A percentile compares a stretch with the other conserved stretches of the same genome.
These are phyloP conservation scores for Darksidea phi DNA, from an alignment of 495 filamentous ascomycete genomes.

Conservation along the genomic window DNA sequence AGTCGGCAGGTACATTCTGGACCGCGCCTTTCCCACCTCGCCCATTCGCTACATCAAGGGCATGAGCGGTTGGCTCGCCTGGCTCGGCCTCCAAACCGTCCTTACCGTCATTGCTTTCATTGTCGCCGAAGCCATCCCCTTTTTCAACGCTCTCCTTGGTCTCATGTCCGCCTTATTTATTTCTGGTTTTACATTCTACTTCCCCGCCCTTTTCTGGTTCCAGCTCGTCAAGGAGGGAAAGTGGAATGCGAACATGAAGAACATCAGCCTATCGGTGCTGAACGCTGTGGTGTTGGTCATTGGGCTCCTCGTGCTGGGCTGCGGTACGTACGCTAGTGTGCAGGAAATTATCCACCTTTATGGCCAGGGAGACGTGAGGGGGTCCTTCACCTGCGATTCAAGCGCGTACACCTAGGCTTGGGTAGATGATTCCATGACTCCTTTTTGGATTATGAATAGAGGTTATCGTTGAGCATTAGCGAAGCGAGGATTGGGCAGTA, in stretches of 20 bases:
- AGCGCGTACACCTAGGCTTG: conserved; percentile 17
- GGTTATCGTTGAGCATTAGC: too few species aligned
- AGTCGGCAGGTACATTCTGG: conserved; percentile 38
- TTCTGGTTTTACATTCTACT: conserved; percentile 27
- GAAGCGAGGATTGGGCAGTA: too few species aligned
- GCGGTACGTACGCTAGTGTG: conserved; percentile 29
- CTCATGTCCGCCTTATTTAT: conserved; percentile 36
- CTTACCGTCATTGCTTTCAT: conserved; percentile 39
- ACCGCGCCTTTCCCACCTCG: conserved; percentile 11
- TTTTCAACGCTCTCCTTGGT: conserved; percentile 40
- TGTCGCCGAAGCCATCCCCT: conserved; percentile 40
- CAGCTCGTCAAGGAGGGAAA: conserved; percentile 40
- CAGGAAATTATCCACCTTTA: conserved; percentile 21
- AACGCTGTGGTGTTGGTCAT: conserved; percentile 56
- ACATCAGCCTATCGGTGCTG: conserved; percentile 45
- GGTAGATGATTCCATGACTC: background rate
- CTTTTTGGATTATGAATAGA: too few species aligned
- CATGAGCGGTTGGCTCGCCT: conserved; percentile 24
- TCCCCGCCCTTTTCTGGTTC: conserved; percentile 31
- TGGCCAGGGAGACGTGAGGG: conserved; percentile 6
- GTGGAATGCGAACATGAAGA: conserved; percentile 40
- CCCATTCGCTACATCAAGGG: conserved; percentile 28
- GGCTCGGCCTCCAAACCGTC: conserved; percentile 32
- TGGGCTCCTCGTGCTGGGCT: conserved; percentile 34
- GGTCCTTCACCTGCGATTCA: conserved; percentile 18